Evolutionary conservation across 768 basidiomycete species (phyloP).

Genomic region (Strobilomyces echinocephalus): DNA sequence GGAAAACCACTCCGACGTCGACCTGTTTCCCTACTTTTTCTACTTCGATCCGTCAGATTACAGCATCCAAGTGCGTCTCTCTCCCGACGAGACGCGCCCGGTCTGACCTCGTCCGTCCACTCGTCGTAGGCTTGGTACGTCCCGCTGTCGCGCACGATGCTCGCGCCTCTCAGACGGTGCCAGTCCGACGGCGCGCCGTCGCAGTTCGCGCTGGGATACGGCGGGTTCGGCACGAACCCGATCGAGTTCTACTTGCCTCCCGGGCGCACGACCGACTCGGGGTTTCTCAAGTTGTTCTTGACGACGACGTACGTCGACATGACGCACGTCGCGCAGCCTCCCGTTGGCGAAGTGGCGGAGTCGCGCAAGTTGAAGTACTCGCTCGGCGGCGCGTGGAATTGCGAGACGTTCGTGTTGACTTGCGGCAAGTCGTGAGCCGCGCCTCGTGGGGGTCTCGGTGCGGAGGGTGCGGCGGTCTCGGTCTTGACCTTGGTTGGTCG

Average conservation of each 20-base stretch:
- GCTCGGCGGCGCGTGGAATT: constrained; percentile 11
- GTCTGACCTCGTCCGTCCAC: background rate
- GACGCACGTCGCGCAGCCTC: constrained; percentile 6
- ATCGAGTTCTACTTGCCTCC: constrained; percentile 14
- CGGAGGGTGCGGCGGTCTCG: background rate
- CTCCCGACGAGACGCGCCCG: background rate
- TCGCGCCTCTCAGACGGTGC: constrained; percentile 7
- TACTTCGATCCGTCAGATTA: constrained; percentile 23
- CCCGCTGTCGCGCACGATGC: constrained; percentile 2
- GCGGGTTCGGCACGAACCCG: constrained; percentile 16
- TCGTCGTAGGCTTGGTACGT: constrained; percentile 14
- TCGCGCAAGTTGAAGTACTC: background rate
- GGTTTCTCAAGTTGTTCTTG: constrained; percentile 22
- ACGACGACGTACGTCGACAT: constrained; percentile 20
- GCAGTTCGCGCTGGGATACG: constrained; percentile 18
- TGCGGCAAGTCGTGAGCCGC: constrained; percentile 4
- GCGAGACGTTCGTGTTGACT: constrained; percentile 19
- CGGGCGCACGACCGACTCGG: constrained; percentile 7
- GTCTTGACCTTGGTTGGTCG: background rate
- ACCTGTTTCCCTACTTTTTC: constrained; percentile 23
- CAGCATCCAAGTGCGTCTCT: constrained; percentile 9
- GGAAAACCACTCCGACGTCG: constrained; percentile 13
- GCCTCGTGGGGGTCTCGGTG: background rate
- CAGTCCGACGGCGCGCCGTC: constrained; percentile 3
- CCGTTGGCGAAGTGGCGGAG: background rate